Base-by-base conservation (phyloP, 140 eudicot species). In the Erigeron philadelphicus region DNA sequence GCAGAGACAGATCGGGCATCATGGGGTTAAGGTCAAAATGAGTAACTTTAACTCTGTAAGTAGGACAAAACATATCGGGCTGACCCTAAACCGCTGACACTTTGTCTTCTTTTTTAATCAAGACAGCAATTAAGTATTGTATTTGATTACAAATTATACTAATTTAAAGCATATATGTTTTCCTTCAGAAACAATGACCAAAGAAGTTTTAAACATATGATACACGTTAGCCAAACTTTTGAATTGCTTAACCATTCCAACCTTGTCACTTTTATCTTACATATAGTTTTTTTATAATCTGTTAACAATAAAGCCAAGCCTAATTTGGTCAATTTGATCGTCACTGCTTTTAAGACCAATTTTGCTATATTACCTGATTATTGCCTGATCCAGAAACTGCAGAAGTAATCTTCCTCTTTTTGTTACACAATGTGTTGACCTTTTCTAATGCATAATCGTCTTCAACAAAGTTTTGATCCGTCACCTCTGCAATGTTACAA, bases 401-500 rank as follows among this genome's bases (percentile, higher is more conserved):
- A 55, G 80, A 65, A 55, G 76, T 60, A 76, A 69, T 81, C 67
- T 64, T 80, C 79, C 87, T 82, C 69, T 84, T 88, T 40, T 58
- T 67, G 47, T 66, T 63, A 56, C 73, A 70, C 0, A 38, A 43
- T 17, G 52, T 68, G 71, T 81, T 77, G n/a, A 72, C 23, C 52
- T 49, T 73, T 69, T 75, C 83, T 46, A 62, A 68, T 1, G 47
- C 84, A 58, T 48, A 42, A 53, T 80, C 90, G 48, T 83, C 96
- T 61, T 87, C 85, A 46, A 71, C 76, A 55, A 90, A 90, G 76
- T 90, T 90, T 79, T 90, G 97, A 79, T 69, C 97, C 0, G 72
- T 83, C 61, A 72, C 79, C 83, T 88, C 97, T 90, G 89, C 41
- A 72, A 52, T 63, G 44, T 48, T 13, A 50, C 45, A 56, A 2